Base-by-base conservation (phyloP, 768 basidiomycete genomes). In the Pleurotus platypus region DNA sequence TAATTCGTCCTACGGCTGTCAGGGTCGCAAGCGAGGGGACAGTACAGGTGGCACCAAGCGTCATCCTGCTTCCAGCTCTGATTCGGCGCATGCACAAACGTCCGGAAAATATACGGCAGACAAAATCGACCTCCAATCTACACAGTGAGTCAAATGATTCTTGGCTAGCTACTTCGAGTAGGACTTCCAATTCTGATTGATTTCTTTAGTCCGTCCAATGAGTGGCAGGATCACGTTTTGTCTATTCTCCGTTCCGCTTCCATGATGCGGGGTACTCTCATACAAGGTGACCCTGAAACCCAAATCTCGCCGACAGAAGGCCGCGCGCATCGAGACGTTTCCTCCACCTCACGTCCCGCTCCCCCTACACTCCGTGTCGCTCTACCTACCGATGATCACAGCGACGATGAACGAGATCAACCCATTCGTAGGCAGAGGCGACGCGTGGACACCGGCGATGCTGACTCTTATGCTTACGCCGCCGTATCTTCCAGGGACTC, bases 211-310 rank as follows among this genome's bases (percentile, higher is more conserved):
- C 89, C 90, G 15, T 87, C 89, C 20, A 86, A 85, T 60, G 89
- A 92, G 70, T 92, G 90, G 90, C 91, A 92, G 69, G 89, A 90
- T 63, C 75, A 76, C 46, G 85, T 92, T 2, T 71, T 72, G 3
- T 62, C 69, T 22, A 77, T 77, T 71, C 70, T 78, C 39, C 67
- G 66, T 57, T 59, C 64, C 37, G 65, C 62, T 45, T 63, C 64
- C 60, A 57, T 66, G 18, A 63, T 38, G 42, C 54, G 35, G 12
- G 47, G 38, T 4, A 48, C 22, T 24, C 46, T 39, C 58, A 46
- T 58, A 20, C 57, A 56, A 46, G n/a, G 24, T n/a, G 39, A 39
- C 37, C 49, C 38, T 56, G 43, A 18, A 37, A 39, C 37, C 55
- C 59, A 38, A 56, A 46, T 35, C 38, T 37, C 37, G 12, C 51